These are phyloP conservation scores for Rasamsonia emersonii DNA, from an alignment of 2,329 filamentous ascomycete genomes.

Conservation along the genomic window DNA sequence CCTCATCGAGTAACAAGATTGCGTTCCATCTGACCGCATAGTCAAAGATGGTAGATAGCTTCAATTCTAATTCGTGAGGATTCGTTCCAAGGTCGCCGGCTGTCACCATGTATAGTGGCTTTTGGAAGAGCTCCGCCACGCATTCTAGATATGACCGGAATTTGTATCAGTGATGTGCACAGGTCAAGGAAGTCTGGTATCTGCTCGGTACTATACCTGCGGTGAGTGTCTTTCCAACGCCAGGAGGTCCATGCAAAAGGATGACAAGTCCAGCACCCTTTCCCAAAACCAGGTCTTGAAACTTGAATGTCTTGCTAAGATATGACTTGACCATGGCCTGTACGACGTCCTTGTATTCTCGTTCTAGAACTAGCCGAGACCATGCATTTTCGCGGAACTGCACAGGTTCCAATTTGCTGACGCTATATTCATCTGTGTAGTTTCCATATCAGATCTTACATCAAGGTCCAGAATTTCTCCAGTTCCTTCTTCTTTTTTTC, in stretches of 20 bases:
- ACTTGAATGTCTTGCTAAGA: too few relatives aligned
- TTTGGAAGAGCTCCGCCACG: conserved; percentile 31
- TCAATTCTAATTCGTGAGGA: conserved; percentile 28
- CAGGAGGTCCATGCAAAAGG: conserved; percentile 6
- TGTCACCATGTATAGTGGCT: conserved; percentile 26
- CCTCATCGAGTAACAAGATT: conserved; percentile 22
- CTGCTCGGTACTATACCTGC: conserved; percentile 1
- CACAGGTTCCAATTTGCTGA: too few relatives aligned
- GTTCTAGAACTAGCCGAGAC: too few relatives aligned
- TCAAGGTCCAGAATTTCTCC: too few relatives aligned
- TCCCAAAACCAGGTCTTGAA: too few relatives aligned
- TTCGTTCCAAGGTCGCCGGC: conserved; percentile 27
- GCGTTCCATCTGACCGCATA: conserved; percentile 31
- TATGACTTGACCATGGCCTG: too few relatives aligned
- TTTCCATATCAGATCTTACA: too few relatives aligned
- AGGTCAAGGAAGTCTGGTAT: neutral
- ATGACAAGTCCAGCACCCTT: neutral
- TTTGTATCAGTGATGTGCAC: neutral
- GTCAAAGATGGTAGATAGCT: conserved; percentile 27
- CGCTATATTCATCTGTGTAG: too few relatives aligned
- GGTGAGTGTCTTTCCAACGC: conserved; percentile 6
- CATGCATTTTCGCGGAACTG: too few relatives aligned
- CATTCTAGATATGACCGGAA: too few relatives aligned
- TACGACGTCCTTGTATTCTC: too few relatives aligned
- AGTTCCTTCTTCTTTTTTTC: too few relatives aligned